Conservation (phyloP, 23 red algal species). For the Gracilaria vermiculophylla region DNA sequence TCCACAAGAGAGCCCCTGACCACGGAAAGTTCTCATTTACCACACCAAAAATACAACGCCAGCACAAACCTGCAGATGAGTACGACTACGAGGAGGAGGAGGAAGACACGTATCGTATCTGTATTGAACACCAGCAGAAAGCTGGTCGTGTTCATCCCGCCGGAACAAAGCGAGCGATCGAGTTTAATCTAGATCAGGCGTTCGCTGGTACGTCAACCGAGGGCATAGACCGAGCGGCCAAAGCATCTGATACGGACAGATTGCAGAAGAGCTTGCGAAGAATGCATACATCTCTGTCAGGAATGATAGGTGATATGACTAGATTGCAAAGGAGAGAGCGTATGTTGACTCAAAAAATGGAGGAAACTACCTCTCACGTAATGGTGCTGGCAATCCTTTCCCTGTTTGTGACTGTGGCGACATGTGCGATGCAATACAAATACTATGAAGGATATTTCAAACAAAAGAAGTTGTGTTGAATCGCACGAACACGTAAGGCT, state of each 20-base stretch:
- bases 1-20: constrained; percentile 35
- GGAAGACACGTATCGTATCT: constrained; percentile 67
- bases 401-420: constrained; percentile 28
- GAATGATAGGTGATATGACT: constrained; percentile 57
- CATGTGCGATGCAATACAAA: constrained; percentile 42
- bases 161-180: constrained; percentile 45
- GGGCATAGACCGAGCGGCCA: constrained; percentile 4
- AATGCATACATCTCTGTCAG: constrained; percentile 60
- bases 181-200: constrained; percentile 50
- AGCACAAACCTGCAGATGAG: constrained; percentile 26
- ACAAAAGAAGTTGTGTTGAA: constrained; percentile 69
- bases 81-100: constrained; percentile 47
- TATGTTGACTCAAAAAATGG: constrained; percentile 40
- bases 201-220: neutral
- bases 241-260: constrained; percentile 39
- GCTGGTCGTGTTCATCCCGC: constrained; percentile 34
- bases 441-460: constrained; percentile 75
- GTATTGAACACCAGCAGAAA: constrained; percentile 72
- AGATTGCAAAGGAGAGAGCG: constrained; percentile 57
- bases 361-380: constrained; percentile 36
- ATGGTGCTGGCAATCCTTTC: constrained; percentile 27
- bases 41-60: constrained; percentile 29
- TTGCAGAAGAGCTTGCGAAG: constrained; percentile 32
- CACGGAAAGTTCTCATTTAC: constrained; percentile 76
- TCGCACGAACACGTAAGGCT: too few relatives aligned